These are phyloP conservation scores for Pyrenophora tritici-repentis DNA, from an alignment of 2,329 filamentous ascomycete genomes.

Conservation along the genomic window DNA sequence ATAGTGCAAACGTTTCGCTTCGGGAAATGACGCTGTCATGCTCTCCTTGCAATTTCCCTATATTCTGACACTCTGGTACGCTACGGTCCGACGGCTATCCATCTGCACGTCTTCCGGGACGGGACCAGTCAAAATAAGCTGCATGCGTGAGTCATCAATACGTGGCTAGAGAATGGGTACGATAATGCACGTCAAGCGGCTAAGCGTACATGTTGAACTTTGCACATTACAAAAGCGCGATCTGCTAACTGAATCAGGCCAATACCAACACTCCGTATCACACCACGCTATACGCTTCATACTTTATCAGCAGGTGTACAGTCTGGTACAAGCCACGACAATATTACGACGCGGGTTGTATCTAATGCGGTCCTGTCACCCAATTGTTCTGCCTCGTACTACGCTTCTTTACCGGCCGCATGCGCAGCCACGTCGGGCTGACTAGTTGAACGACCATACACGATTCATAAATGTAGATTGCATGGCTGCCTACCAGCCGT, in stretches of 20 bases:
- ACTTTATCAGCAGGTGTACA: no score
- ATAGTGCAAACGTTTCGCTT: background rate
- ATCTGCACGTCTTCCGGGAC: background rate
- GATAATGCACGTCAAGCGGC: background rate
- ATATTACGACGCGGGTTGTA: background rate
- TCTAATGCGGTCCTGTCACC: background rate
- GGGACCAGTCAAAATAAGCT: background rate
- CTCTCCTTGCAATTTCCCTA: conserved; percentile 17
- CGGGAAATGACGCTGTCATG: background rate
- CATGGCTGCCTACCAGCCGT: background rate
- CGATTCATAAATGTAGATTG: background rate
- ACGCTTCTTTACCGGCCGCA: conserved; percentile 8
- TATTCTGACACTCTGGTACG: conserved; percentile 5
- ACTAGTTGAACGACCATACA: background rate
- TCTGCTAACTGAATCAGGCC: no score
- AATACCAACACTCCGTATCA: no score
- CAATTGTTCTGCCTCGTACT: conserved; percentile 13
- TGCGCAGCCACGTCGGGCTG: conserved; percentile 17
- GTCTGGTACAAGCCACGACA: background rate
- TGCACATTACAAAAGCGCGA: background rate
- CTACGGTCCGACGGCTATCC: conserved; percentile 17
- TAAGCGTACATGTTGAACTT: background rate
- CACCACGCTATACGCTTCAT: no score
- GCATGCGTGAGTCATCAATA: conserved; percentile 4
- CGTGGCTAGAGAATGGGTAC: background rate